A percentile compares a stretch with the other conserved stretches of the same genome.
Evolutionary conservation across 331 rosid genomes (phyloP).

Genomic region (Quercus lobata): DNA sequence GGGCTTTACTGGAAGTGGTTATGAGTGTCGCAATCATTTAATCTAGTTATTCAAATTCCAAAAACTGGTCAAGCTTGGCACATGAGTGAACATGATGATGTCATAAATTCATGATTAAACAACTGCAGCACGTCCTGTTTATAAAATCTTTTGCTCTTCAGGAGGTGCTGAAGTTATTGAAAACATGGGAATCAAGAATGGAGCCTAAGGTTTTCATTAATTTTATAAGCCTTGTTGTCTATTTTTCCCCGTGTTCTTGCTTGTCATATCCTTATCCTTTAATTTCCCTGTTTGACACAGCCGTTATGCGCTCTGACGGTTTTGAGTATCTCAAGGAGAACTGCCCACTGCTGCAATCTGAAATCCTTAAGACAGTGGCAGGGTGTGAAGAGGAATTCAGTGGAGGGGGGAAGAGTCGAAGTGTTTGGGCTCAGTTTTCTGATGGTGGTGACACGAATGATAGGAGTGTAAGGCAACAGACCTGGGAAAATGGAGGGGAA

Average conservation of each 20-base stretch:
- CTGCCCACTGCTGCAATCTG: constrained; percentile 91
- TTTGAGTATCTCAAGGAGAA: constrained; percentile 87
- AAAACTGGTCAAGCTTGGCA: neutral
- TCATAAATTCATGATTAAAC: constrained; percentile 3
- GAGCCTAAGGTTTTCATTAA: neutral
- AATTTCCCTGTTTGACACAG: constrained; percentile 41
- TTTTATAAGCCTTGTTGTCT: neutral
- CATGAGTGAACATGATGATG: neutral
- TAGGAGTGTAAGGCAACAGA: constrained; percentile 70
- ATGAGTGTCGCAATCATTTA: neutral
- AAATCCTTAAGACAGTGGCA: constrained; percentile 88
- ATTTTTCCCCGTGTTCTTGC: neutral
- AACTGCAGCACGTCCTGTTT: constrained; percentile 22
- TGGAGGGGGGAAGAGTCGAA: constrained; percentile 75
- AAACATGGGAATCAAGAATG: constrained; percentile 22
- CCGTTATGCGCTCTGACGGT: constrained; percentile 93
- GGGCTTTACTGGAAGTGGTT: neutral
- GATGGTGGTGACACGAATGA: constrained; percentile 86
- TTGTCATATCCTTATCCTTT: constrained; percentile 15
- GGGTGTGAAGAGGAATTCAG: constrained; percentile 84
- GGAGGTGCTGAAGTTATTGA: constrained; percentile 19
- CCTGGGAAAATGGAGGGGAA: constrained; percentile 78
- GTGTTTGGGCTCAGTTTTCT: constrained; percentile 93
- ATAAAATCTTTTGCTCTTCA: constrained; percentile 27
- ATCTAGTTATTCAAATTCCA: neutral